Evolutionary conservation across 768 basidiomycete genomes (phyloP), one percentile per base, ranked within the genome.

Genomic region (Rhizopogon vulgaris): DNA sequence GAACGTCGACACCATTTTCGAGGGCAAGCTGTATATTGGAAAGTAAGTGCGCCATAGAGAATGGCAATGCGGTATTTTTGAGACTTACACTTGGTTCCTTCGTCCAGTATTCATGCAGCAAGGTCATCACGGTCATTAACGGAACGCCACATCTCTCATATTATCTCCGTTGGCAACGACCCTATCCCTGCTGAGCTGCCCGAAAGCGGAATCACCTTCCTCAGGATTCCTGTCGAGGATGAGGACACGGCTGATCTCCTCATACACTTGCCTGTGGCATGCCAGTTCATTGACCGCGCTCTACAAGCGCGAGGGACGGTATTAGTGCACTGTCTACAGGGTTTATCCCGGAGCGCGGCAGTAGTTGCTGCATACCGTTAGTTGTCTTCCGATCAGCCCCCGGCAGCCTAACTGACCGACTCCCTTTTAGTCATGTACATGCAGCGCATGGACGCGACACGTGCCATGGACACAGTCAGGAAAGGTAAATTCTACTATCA

Each of bases 301-400:
- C 60, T 86, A 49, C 69, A 73, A 25, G 66, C 68, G n/a, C 80
- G 78, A 38, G 85, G 84, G 1, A 73, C 75, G 17, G 76, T 86
- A 41, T 73, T 86, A 47, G 85, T 87, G 18, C 84, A 87, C 56
- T 83, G 84, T 56, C 72, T 78, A 32, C 82, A 84, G 60, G 84
- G 84, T 51, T 64, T 84, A 48, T 84, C 83, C 53, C 74, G 84
- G 60, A 81, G 82, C 51, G 82, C 84, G 6, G 73, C 84, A 2
- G 84, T 90, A 18, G 77, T 90, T 50, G 84, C 84, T 38, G 89
- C 87, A 39, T 91, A 90, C 61, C 66, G 89, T 90, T 63, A 69
- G 85, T 63, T 28, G 22, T 48, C 37, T 18, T 28, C 34, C 36
- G 5, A 25, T 12, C 9, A 24, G 38, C 30, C 39, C n/a, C 17